Base-by-base conservation (phyloP, 2,329 filamentous ascomycete species). In the Colletotrichum cereale region DNA sequence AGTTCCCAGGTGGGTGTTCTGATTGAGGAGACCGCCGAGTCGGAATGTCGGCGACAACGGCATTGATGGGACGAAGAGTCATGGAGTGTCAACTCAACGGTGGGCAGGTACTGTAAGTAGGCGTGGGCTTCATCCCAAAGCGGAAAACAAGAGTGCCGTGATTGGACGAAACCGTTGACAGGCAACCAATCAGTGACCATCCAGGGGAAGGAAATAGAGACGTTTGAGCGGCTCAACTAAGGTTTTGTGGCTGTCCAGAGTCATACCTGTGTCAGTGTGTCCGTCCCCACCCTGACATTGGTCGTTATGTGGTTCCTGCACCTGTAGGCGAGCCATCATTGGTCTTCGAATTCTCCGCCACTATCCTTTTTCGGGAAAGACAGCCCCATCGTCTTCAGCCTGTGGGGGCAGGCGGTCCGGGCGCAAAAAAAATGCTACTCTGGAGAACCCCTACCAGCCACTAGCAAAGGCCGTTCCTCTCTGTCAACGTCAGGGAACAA, bases 191-290 rank as follows among this genome's bases (percentile, higher is more conserved):
- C 24, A 24, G 26, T n/a, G n/a, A 34, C 24, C 14, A 40, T 5
- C 10, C 12, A 24, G 36, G 34, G 26, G 62, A 21, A 47, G 34
- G 36, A 26, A 36, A 38, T n/a, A 24, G 24, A 47, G 57, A 68
- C 65, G 68, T 71, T 53, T 47, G 65, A 68, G 71, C 63, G 71
- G 71, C 71, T 73, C 71, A 71, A 67, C 63, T 71, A 73, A 73
- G 71, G 71, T 73, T 73, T 73, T 67, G 71, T 53, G 47, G 36
- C 44, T 44, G 48, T 48, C 38, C 42, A 68, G 29, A 40, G n/a
- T 10, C 18, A n/a, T 38, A n/a, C 55, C 40, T 52, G 42, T 55
- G 29, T 21, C n/a, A 56, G 57, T 67, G 40, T n/a, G 57, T 12
- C 24, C n/a, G 34, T 12, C 38, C 42, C 21, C n/a, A 2, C 29